These are phyloP conservation scores for Fusarium sp. DNA, from an alignment of 2,329 filamentous ascomycete species.

Conservation along the genomic window DNA sequence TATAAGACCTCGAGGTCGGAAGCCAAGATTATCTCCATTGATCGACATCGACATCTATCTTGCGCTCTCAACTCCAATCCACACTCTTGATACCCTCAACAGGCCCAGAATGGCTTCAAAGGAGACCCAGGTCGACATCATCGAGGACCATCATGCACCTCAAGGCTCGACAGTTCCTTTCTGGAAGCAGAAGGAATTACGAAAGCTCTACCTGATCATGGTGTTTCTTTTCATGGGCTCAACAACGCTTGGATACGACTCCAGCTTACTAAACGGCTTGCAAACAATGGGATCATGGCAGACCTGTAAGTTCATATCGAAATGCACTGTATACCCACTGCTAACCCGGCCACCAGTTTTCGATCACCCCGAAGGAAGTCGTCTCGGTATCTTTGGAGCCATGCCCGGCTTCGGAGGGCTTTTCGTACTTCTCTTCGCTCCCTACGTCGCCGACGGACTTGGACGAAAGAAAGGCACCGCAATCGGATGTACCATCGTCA, in stretches of 20 bases:
- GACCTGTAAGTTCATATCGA: conserved; percentile 13
- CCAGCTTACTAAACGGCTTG: conserved; percentile 37
- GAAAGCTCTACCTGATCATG: conserved; percentile 46
- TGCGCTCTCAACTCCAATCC: too few species aligned
- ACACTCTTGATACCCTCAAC: too few species aligned
- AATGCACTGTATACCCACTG: too few species aligned
- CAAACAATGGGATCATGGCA: conserved; percentile 46
- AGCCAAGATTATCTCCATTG: background rate
- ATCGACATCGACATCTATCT: too few species aligned
- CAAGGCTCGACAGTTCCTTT: conserved; percentile 35
- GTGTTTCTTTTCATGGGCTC: conserved; percentile 45
- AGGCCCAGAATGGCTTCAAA: conserved; percentile 23
- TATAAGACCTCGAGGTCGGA: conserved; percentile 4
- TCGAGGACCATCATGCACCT: conserved; percentile 17
- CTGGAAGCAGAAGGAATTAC: conserved; percentile 44
- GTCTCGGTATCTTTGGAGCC: conserved; percentile 46
- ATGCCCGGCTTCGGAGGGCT: conserved; percentile 46
- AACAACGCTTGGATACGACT: conserved; percentile 43
- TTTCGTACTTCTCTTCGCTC: conserved; percentile 46
- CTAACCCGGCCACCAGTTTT: conserved; percentile 28
- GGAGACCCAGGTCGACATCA: conserved; percentile 21
- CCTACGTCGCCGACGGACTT: conserved; percentile 44
- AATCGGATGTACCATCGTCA: conserved; percentile 38
- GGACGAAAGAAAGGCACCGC: conserved; percentile 45
- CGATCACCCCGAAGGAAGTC: conserved; percentile 41